Base-by-base conservation (phyloP, 1,284 basidiomycete species). In the Ceratobasidium sp. region DNA sequence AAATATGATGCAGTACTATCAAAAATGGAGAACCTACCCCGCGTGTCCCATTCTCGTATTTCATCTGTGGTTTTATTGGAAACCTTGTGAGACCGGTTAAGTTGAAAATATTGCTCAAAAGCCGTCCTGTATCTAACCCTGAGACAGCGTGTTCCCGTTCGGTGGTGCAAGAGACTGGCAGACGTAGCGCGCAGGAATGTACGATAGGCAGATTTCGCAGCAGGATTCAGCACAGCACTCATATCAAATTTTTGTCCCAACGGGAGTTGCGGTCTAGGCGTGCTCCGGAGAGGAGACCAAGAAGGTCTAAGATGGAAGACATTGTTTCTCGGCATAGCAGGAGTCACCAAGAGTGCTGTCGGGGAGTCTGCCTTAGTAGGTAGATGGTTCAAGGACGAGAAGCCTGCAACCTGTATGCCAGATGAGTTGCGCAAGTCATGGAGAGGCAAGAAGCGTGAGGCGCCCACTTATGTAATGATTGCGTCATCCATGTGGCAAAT, bases 401-500 rank as follows among this genome's bases (percentile, higher is more conserved):
- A 4, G 50, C 15, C 24, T 27, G 24, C 31, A n/a, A n/a, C n/a
- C n/a, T n/a, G n/a, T n/a, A 56, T n/a, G 24, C 14, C 8, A 24
- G 45, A n/a, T 1, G 2, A 11, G n/a, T 2, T 62, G 36, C 36
- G 11, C 36, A 41, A 41, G 60, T 44, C 24, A 29, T 24, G 9
- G 60, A 60, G n/a, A 29, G n/a, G 36, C 19, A 22, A 45, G 33
- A 63, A 44, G 11, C 41, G 48, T 63, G 24, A 47, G 48, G 27
- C 44, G 60, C 60, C 14, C 22, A 36, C 59, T 6, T n/a, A 22
- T 51, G 27, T n/a, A 56, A 27, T 22, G 33, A 22, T 71, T 71
- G 59, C 56, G 67, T 71, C 56, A 71, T 71, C 44, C 44, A 65
- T 19, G 67, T 71, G 54, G 67, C 67, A 60, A 71, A 45, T 24